Percentiles rank a stretch among this genome's conserved stretches.
Conservation (phyloP, 2,329 filamentous ascomycete genomes). For the Hymenoscyphus fraxineus region DNA sequence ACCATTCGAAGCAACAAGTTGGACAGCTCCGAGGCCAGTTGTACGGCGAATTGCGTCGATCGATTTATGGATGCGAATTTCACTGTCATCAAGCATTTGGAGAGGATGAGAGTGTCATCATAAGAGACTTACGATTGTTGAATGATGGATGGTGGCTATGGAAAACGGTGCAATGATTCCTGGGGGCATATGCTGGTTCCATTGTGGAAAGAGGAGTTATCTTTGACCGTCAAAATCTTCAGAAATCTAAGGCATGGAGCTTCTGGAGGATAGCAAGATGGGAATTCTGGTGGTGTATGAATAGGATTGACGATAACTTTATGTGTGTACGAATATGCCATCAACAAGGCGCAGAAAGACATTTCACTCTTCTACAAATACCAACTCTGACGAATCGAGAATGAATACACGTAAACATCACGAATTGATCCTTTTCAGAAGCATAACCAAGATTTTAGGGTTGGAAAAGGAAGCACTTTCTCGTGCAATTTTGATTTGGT, state of each 20-base stretch:
- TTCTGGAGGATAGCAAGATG: not conserved
- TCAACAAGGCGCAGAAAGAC: not conserved
- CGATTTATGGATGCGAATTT: constrained; percentile 88
- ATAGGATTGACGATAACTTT: not conserved
- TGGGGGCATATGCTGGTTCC: not conserved
- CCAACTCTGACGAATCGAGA: not conserved
- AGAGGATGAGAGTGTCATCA: constrained; percentile 49
- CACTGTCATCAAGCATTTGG: constrained; percentile 79
- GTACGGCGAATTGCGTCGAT: constrained; percentile 89
- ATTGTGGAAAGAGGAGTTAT: constrained; percentile 1
- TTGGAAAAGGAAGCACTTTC: constrained; percentile 24
- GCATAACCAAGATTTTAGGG: not conserved
- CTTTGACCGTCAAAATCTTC: not conserved
- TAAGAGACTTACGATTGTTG: not conserved
- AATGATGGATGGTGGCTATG: not conserved
- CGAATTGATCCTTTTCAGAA: constrained; percentile 1
- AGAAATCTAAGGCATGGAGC: no score
- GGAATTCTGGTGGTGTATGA: constrained; percentile 1
- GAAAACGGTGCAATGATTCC: not conserved
- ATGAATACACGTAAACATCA: not conserved
- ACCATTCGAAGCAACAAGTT: constrained; percentile 68
- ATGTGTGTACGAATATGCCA: not conserved
- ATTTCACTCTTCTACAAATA: not conserved
- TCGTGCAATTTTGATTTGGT: constrained; percentile 30
- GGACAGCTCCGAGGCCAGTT: constrained; percentile 74